A percentile compares a stretch with the other conserved stretches of the same genome.
phyloP scores from a whole-genome alignment of 2,329 filamentous ascomycete genomes.

The Aaosphaeria arxii region DNA sequence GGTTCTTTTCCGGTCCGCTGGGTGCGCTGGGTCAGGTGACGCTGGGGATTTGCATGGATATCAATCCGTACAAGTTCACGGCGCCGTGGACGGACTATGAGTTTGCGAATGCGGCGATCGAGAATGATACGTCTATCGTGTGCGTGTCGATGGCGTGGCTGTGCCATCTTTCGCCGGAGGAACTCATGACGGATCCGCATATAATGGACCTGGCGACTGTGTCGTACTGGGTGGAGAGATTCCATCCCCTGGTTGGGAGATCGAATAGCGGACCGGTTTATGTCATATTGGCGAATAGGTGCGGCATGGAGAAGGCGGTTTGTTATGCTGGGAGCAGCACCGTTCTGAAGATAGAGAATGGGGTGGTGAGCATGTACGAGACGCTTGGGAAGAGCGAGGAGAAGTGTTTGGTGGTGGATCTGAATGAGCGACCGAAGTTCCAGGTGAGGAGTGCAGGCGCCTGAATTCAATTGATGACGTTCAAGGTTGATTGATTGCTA shows the following conservation, averaged over 20 bases:
- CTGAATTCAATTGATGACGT: constrained; percentile 1
- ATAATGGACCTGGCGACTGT: constrained; percentile 70
- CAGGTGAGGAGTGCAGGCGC: constrained; percentile 26
- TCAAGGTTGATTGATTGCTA: no score
- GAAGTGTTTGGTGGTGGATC: constrained; percentile 67
- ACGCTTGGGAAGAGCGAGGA: constrained; percentile 69
- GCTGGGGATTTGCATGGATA: constrained; percentile 55
- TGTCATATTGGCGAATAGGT: constrained; percentile 69
- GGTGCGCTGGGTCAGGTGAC: constrained; percentile 37
- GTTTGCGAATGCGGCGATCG: constrained; percentile 56
- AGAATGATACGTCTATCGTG: constrained; percentile 58
- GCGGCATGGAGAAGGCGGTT: constrained; percentile 62
- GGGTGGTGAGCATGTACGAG: constrained; percentile 67
- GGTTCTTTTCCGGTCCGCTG: constrained; percentile 37
- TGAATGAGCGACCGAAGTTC: constrained; percentile 41
- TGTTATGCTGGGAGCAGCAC: constrained; percentile 73
- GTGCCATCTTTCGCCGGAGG: constrained; percentile 53
- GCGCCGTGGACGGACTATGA: constrained; percentile 59
- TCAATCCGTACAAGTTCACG: constrained; percentile 62
- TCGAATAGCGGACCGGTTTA: constrained; percentile 52
- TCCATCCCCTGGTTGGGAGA: constrained; percentile 57
- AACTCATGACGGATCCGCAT: constrained; percentile 45
- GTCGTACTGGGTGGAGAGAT: constrained; percentile 70
- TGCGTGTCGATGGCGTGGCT: constrained; percentile 78
- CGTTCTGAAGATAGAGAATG: constrained; percentile 63